Evolutionary conservation across 2,329 filamentous ascomycete species (phyloP).

Genomic region (Penicillium occitanis): DNA sequence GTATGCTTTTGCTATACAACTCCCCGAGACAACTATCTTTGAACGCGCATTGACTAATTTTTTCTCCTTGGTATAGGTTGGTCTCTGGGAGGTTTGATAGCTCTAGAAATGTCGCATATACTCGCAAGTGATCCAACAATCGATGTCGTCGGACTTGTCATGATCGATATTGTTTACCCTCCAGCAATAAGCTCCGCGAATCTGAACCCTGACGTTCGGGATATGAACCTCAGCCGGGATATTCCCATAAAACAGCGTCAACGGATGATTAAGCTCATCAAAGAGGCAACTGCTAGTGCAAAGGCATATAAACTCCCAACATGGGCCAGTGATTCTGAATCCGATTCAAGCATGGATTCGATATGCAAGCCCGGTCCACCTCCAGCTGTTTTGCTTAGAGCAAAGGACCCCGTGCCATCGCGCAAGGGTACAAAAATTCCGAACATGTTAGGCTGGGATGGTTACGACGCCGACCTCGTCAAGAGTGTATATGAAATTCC

Average conservation of each 20-base stretch:
- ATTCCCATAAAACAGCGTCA: not conserved
- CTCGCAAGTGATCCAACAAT: not conserved
- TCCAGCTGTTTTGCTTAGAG: not conserved
- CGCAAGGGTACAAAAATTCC: not conserved
- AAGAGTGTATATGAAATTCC: not conserved
- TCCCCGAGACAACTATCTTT: not conserved
- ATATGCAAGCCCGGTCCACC: not conserved
- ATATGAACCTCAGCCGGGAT: not conserved
- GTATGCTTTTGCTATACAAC: not conserved
- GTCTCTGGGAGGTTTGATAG: not conserved
- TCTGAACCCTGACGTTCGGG: not conserved
- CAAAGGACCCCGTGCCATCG: slow-evolving; percentile 10
- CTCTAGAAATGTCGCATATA: not conserved
- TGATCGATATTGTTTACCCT: not conserved
- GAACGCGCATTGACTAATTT: not conserved
- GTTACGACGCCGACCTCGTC: not conserved
- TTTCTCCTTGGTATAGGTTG: not conserved
- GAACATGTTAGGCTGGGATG: not conserved
- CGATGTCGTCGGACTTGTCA: not conserved
- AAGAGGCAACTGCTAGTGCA: not conserved
- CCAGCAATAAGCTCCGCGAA: not conserved
- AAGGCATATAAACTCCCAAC: not conserved
- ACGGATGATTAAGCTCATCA: not conserved
- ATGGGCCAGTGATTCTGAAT: not conserved
- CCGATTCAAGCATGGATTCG: not conserved